phyloP scores from a whole-genome alignment of 768 basidiomycete genomes.

The Termitomyces titanicus region DNA sequence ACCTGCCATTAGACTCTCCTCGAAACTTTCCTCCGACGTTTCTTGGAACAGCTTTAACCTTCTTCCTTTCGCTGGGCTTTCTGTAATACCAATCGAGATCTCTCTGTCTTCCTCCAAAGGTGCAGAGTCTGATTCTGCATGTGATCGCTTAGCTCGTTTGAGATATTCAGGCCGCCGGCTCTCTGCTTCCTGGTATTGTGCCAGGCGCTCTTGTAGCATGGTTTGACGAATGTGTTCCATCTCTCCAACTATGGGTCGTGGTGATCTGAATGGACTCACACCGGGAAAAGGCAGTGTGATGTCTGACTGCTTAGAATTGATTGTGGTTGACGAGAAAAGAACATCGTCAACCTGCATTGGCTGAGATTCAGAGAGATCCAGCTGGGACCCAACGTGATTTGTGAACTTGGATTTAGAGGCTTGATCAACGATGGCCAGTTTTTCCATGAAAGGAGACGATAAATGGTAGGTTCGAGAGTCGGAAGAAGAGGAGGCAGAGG shows the following conservation, averaged over 20 bases:
- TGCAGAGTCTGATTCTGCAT: slow-evolving; percentile 37
- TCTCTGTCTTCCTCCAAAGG: slow-evolving; percentile 30
- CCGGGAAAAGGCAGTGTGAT: slow-evolving; percentile 5
- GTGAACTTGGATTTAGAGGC: slow-evolving; percentile 14
- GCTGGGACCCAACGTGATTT: slow-evolving; percentile 10
- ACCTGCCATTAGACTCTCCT: slow-evolving; percentile 80
- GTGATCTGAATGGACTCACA: slow-evolving; percentile 20
- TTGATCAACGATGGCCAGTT: slow-evolving; percentile 27
- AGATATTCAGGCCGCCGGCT: slow-evolving; percentile 70
- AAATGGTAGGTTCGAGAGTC: slow-evolving; percentile 30
- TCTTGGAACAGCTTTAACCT: slow-evolving; percentile 76
- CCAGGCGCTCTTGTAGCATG: slow-evolving; percentile 45
- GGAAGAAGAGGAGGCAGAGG: slow-evolving; percentile 26
- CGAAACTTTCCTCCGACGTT: slow-evolving; percentile 81
- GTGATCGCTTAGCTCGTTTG: slow-evolving; percentile 50
- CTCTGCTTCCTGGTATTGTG: slow-evolving; percentile 52
- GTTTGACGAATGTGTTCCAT: slow-evolving; percentile 57
- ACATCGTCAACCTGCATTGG: slow-evolving; percentile 21
- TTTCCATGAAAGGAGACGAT: slow-evolving; percentile 46
- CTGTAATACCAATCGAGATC: slow-evolving; percentile 53
- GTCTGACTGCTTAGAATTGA: slow-evolving; percentile 2
- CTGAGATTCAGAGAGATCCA: slow-evolving; percentile 12
- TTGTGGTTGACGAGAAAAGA: slow-evolving; percentile 16
- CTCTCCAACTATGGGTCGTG: slow-evolving; percentile 40
- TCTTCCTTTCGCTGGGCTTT: slow-evolving; percentile 70